Conservation (phyloP, 768 basidiomycete genomes). For the Pholiota molesta region DNA sequence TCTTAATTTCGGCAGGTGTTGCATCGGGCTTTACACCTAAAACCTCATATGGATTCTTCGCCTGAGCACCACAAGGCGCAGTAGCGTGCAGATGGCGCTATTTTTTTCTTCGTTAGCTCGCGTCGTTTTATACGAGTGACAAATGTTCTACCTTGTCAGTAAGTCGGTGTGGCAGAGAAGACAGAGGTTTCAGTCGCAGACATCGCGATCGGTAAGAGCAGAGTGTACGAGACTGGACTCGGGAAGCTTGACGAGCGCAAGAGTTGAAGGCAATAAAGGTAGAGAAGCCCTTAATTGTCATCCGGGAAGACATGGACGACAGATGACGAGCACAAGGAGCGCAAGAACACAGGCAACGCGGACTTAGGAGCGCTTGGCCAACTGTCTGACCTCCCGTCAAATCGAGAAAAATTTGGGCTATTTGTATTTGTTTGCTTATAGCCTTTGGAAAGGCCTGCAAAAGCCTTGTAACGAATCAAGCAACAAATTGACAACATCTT, state of each 20-base stretch:
- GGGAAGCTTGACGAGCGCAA: slow-evolving; percentile 45
- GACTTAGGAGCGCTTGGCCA: not conserved
- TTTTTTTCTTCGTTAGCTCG: slow-evolving; percentile 20
- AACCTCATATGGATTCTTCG: slow-evolving; percentile 90
- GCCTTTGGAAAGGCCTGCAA: no score
- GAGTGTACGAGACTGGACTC: slow-evolving; percentile 35
- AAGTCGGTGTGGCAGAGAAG: slow-evolving; percentile 29
- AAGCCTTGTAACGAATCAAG: no score
- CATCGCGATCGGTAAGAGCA: slow-evolving; percentile 42
- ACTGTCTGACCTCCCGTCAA: not conserved
- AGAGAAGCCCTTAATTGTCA: slow-evolving; percentile 50
- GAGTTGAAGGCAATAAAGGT: slow-evolving; percentile 63
- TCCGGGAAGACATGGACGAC: slow-evolving; percentile 51
- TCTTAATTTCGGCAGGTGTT: slow-evolving; percentile 89
- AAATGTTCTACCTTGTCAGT: slow-evolving; percentile 42
- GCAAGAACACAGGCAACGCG: not conserved
- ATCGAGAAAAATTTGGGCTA: slow-evolving; percentile 34
- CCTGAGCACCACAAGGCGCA: slow-evolving; percentile 48
- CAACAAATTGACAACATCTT: no score
- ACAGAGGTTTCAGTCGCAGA: slow-evolving; percentile 27
- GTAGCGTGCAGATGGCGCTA: slow-evolving; percentile 83
- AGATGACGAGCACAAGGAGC: not conserved
- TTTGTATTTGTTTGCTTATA: slow-evolving; percentile 32
- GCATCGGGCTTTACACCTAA: slow-evolving; percentile 88
- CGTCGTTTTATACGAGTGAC: not conserved